phyloP scores from a whole-genome alignment of 148 eudicot genomes.

The Amaranthus palmeri region DNA sequence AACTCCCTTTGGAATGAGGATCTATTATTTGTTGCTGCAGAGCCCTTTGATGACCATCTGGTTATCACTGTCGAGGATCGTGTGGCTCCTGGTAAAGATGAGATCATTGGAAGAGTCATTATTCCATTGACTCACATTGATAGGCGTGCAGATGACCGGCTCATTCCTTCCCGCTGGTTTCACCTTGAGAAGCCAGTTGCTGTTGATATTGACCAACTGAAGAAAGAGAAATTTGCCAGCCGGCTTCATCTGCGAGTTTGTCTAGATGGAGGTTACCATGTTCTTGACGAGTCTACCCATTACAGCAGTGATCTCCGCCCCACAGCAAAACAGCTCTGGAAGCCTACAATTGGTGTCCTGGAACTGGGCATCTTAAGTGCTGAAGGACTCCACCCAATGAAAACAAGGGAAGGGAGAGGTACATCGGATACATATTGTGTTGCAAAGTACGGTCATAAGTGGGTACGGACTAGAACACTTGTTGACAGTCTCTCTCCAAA shows the following conservation, averaged over 20 bases:
- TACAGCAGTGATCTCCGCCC: constrained; percentile 94
- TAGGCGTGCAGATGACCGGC: constrained; percentile 83
- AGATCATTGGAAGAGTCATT: constrained; percentile 76
- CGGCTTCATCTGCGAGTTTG: constrained; percentile 81
- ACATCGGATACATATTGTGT: constrained; percentile 97
- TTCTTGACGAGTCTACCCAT: constrained; percentile 92
- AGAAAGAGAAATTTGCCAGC: constrained; percentile 82
- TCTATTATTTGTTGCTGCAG: constrained; percentile 83
- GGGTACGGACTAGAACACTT: constrained; percentile 87
- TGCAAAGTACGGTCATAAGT: constrained; percentile 92
- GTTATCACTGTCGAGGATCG: constrained; percentile 86
- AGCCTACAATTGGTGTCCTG: constrained; percentile 73
- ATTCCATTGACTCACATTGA: constrained; percentile 68
- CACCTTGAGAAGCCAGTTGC: constrained; percentile 80
- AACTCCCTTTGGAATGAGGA: constrained; percentile 94
- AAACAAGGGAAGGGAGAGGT: constrained; percentile 78
- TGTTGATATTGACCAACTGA: constrained; percentile 78
- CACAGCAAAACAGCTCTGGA: constrained; percentile 92
- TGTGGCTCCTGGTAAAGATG: constrained; percentile 93
- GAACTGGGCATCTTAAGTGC: constrained; percentile 86
- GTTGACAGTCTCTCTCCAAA: constrained; percentile 72
- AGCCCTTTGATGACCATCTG: constrained; percentile 92
- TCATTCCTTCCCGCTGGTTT: constrained; percentile 87
- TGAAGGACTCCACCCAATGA: constrained; percentile 89
- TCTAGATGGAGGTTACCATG: constrained; percentile 97